Evolutionary conservation across 1,284 basidiomycete species (phyloP).

Genomic region (Flammula alnicola): DNA sequence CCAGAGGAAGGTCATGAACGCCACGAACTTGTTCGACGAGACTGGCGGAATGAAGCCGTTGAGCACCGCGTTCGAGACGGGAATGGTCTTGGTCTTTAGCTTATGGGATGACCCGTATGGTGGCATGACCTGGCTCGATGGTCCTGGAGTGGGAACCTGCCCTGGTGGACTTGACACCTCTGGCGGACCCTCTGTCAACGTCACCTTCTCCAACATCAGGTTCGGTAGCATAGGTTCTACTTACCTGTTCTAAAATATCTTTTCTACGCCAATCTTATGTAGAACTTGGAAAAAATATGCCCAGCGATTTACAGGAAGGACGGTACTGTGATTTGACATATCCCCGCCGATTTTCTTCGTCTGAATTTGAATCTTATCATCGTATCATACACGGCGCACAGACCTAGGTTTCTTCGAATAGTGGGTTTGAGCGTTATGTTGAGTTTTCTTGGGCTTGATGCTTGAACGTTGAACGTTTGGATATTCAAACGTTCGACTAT

Average conservation of each 20-base stretch:
- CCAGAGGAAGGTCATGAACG: conserved; percentile 18
- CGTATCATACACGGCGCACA: no score
- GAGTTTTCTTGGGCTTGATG: no score
- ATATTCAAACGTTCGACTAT: no score
- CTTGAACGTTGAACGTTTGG: no score
- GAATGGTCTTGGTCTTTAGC: conserved; percentile 22
- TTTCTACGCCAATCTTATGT: no score
- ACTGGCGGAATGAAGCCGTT: conserved; percentile 18
- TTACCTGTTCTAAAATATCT: conserved; percentile 12
- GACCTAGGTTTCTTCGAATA: no score
- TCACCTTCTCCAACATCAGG: conserved; percentile 22
- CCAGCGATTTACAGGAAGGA: no score
- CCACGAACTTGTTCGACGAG: conserved; percentile 18
- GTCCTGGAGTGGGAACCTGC: conserved; percentile 20
- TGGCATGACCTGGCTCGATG: conserved; percentile 22
- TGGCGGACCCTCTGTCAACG: conserved; percentile 19
- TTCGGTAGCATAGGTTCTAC: conserved; percentile 20
- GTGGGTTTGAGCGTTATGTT: no score
- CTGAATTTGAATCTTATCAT: no score
- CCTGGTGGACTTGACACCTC: conserved; percentile 20
- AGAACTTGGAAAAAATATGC: no score
- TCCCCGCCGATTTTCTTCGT: no score
- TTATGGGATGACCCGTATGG: conserved; percentile 20
- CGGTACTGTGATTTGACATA: no score
- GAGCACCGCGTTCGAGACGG: conserved; percentile 18